Percentiles rank a stretch among this genome's conserved stretches.
phyloP scores from a whole-genome alignment of 1,139 yeast species.

The Scheffersomyces lignicola region DNA sequence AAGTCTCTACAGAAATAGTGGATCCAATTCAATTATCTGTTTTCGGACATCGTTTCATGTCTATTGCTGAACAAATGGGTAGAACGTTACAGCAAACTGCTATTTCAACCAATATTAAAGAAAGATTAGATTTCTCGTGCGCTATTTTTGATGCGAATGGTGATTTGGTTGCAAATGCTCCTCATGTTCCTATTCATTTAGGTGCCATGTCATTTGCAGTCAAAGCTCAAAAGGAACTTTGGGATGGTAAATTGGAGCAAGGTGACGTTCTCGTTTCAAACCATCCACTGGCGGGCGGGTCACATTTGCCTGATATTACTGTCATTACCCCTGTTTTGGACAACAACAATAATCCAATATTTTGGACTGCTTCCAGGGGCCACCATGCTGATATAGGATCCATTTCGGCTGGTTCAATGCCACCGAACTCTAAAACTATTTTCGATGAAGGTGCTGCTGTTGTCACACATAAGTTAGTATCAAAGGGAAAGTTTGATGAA shows the following conservation, averaged over 20 bases:
- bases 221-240: conserved; percentile 59
- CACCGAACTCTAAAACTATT: conserved; percentile 46
- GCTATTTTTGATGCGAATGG: conserved; percentile 78
- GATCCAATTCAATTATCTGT: conserved; percentile 77
- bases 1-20: conserved; percentile 31
- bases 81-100: conserved; percentile 76
- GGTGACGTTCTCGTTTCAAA: conserved; percentile 80
- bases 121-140: conserved; percentile 80
- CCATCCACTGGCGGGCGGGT: conserved; percentile 80
- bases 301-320: conserved; percentile 82
- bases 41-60: conserved; percentile 83
- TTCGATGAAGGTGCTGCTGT: conserved; percentile 48
- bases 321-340: conserved; percentile 65
- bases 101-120: conserved; percentile 84
- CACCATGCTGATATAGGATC: conserved; percentile 52
- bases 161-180: conserved; percentile 81
- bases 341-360: conserved; percentile 30
- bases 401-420: conserved; percentile 49
- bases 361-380: conserved; percentile 50
- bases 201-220: conserved; percentile 91
- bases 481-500: conserved; percentile 40
- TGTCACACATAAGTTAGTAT: conserved; percentile 38
- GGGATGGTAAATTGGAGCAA: conserved; percentile 59
- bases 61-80: conserved; percentile 90
- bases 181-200: conserved; percentile 83